Conservation (phyloP, 2,329 filamentous ascomycete genomes). For the Davidsoniella australis region DNA sequence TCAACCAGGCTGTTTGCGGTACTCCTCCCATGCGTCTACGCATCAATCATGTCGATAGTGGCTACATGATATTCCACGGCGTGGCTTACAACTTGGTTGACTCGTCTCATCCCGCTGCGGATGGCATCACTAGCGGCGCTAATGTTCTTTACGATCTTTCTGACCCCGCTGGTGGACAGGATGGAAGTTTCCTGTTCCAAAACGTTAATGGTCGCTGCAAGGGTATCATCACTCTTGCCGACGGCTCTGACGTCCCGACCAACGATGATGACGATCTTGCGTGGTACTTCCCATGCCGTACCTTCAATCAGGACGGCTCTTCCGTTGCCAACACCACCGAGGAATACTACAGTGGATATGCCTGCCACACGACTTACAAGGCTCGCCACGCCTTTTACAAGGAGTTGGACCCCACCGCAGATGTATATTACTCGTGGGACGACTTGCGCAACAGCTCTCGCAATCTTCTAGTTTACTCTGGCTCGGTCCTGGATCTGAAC, state of each 20-base stretch:
- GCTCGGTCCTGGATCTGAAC: constrained; percentile 78
- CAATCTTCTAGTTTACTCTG: constrained; percentile 87
- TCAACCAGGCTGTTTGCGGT: constrained; percentile 76
- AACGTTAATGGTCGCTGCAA: constrained; percentile 98
- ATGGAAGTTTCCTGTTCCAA: constrained; percentile 94
- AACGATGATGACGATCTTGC: constrained; percentile 57
- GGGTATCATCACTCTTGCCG: constrained; percentile 57
- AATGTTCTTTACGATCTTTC: constrained; percentile 83
- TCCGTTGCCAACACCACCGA: constrained; percentile 55
- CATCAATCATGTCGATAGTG: constrained; percentile 61
- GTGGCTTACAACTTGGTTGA: constrained; percentile 66
- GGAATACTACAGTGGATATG: constrained; percentile 67
- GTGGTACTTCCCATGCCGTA: constrained; percentile 92
- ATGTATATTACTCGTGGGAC: constrained; percentile 93
- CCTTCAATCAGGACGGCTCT: constrained; percentile 89
- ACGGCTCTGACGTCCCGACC: constrained; percentile 61
- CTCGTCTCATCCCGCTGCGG: constrained; percentile 64
- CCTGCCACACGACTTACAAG: constrained; percentile 61
- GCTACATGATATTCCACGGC: constrained; percentile 95
- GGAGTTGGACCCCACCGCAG: constrained; percentile 48
- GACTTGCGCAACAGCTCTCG: constrained; percentile 78
- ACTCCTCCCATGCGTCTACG: constrained; percentile 53
- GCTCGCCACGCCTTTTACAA: constrained; percentile 63
- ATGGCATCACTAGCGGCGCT: constrained; percentile 54
- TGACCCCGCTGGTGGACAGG: constrained; percentile 67